Percentiles rank a stretch among this genome's conserved stretches.
phyloP scores from a whole-genome alignment of 1,284 basidiomycete species.

The Flammula alnicola region DNA sequence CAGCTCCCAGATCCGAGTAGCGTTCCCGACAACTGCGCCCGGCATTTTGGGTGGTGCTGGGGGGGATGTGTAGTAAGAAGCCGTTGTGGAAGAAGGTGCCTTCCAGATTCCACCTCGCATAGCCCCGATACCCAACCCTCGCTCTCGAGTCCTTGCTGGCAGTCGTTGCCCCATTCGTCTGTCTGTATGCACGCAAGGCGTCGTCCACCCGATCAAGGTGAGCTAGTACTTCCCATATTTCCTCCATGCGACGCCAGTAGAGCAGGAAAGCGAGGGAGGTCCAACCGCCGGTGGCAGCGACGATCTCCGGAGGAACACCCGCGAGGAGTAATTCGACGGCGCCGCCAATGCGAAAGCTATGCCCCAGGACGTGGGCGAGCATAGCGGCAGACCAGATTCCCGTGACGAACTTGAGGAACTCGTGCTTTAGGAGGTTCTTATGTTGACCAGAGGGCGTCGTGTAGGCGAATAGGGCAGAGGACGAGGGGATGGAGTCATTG shows the following conservation, averaged over 20 bases:
- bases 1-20: constrained; percentile 70
- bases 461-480: constrained; percentile 27
- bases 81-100: no score
- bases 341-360: constrained; percentile 35
- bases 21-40: constrained; percentile 57
- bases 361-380: constrained; percentile 28
- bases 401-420: constrained; percentile 27
- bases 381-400: constrained; percentile 19
- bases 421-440: constrained; percentile 17
- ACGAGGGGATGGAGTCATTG: constrained; percentile 1
- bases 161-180: no score
- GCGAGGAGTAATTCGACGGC: constrained; percentile 38
- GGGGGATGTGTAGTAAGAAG: constrained; percentile 1
- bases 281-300: no score
- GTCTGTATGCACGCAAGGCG: no score
- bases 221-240: no score
- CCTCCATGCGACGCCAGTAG: constrained; percentile 38
- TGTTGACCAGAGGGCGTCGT: background rate
- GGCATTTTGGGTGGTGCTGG: constrained; percentile 36
- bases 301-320: no score
- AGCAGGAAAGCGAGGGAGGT: no score
- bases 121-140: no score
- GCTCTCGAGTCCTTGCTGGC: no score
- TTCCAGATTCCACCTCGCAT: no score
- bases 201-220: no score